Percentiles rank a stretch among this genome's conserved stretches.
These are phyloP conservation scores for Aphanomyces astaci DNA, from an alignment of 352 stramenopile genomes.

Conservation along the genomic window DNA sequence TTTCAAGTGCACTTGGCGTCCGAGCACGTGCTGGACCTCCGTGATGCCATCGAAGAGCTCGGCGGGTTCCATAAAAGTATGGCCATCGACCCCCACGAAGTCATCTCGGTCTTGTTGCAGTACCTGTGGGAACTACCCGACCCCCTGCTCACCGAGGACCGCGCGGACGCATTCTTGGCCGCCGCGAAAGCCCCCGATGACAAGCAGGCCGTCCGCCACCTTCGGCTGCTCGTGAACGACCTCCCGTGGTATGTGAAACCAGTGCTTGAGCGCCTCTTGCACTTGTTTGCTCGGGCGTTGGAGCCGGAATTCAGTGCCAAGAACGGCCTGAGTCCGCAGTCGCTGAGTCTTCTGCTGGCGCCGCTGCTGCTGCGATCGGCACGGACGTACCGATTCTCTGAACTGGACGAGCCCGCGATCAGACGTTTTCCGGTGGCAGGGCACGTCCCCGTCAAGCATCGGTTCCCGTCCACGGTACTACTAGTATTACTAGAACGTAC, in stretches of 20 bases:
- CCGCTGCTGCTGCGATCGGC: constrained; percentile 51
- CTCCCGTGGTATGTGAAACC: constrained; percentile 75
- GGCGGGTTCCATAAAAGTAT: constrained; percentile 78
- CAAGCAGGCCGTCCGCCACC: constrained; percentile 47
- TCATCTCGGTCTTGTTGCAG: constrained; percentile 65
- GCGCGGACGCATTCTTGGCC: constrained; percentile 58
- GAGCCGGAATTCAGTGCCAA: constrained; percentile 49
- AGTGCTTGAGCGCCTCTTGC: constrained; percentile 58
- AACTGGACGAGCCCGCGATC: constrained; percentile 57
- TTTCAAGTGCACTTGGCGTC: constrained; percentile 75
- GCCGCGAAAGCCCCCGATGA: constrained; percentile 26
- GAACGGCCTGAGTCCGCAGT: constrained; percentile 62
- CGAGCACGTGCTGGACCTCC: constrained; percentile 67
- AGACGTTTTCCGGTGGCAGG: constrained; percentile 71
- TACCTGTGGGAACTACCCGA: constrained; percentile 81
- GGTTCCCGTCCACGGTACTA: constrained; percentile 17
- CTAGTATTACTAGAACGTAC: not conserved
- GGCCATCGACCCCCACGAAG: constrained; percentile 69
- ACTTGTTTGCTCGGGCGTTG: constrained; percentile 53
- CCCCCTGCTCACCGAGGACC: constrained; percentile 61
- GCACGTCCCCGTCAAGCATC: constrained; percentile 30
- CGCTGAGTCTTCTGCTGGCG: constrained; percentile 53
- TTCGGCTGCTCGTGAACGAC: constrained; percentile 69
- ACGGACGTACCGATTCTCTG: constrained; percentile 48
- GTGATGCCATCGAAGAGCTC: constrained; percentile 73